Percentiles rank a stretch among this genome's conserved stretches.
Evolutionary conservation across 1,139 yeast species (phyloP).

Genomic region (Blastobotrys elegans): DNA sequence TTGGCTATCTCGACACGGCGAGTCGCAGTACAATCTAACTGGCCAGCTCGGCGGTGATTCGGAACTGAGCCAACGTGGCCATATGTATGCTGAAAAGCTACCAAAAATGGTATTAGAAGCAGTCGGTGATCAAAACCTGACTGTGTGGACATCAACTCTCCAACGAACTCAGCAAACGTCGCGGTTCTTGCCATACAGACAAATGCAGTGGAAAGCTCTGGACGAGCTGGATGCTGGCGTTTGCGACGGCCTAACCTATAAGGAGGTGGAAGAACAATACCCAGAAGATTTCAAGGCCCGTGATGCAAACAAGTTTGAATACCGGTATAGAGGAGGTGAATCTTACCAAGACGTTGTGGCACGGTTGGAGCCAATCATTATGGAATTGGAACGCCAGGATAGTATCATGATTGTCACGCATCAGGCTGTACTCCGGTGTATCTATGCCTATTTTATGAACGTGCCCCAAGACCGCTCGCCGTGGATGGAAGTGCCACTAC

Average conservation of each 20-base stretch:
- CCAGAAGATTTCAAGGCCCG: conserved; percentile 96
- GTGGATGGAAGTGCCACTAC: conserved; percentile 98
- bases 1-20: conserved; percentile 95
- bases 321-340: conserved; percentile 95
- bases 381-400: conserved; percentile 97
- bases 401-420: conserved; percentile 93
- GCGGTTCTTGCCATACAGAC: conserved; percentile 71
- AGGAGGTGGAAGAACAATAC: conserved; percentile 73
- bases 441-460: conserved; percentile 96
- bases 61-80: conserved; percentile 76
- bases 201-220: conserved; percentile 91
- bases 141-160: conserved; percentile 96
- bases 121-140: conserved; percentile 70
- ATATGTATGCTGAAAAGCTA: conserved; percentile 74
- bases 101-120: conserved; percentile 74
- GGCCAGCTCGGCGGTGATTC: conserved; percentile 98
- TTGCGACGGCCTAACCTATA: conserved; percentile 91
- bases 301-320: conserved; percentile 93
- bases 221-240: conserved; percentile 98
- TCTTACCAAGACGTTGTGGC: conserved; percentile 93
- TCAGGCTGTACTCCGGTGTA: conserved; percentile 94
- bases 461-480: conserved; percentile 97
- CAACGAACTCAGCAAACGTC: conserved; percentile 93
- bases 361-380: conserved; percentile 89
- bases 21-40: conserved; percentile 82